Evolutionary conservation across 1,284 basidiomycete species (phyloP).

Genomic region (Moesziomyces parantarcticus): DNA sequence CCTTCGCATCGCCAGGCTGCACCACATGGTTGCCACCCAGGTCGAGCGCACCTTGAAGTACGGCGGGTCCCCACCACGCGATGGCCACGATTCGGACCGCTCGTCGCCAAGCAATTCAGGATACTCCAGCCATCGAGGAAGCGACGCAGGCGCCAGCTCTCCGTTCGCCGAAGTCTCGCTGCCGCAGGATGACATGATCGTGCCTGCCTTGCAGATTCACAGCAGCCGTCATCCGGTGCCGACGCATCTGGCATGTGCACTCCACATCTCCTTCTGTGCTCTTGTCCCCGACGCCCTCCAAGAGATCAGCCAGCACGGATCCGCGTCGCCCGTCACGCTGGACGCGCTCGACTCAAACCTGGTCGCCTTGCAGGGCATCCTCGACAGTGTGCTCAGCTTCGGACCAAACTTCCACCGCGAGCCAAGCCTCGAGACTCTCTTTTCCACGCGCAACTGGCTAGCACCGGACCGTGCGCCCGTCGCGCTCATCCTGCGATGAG

Average conservation of each 20-base stretch:
- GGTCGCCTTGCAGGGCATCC: constrained; percentile 36
- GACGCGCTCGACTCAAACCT: constrained; percentile 39
- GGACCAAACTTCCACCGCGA: constrained; percentile 40
- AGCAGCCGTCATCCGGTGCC: constrained; percentile 47
- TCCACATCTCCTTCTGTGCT: constrained; percentile 47
- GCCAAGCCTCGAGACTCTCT: constrained; percentile 30
- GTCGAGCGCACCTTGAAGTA: constrained; percentile 27
- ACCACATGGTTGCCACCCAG: constrained; percentile 27
- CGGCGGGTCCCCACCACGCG: constrained; percentile 18
- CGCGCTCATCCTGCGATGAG: constrained; percentile 26
- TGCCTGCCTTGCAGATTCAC: constrained; percentile 46
- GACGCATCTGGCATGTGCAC: constrained; percentile 24
- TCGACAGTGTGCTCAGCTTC: constrained; percentile 43
- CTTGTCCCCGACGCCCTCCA: constrained; percentile 44
- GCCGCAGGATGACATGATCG: constrained; percentile 47
- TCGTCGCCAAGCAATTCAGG: constrained; percentile 17
- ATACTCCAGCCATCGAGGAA: constrained; percentile 18
- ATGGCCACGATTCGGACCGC: constrained; percentile 7
- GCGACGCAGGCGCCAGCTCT: constrained; percentile 20
- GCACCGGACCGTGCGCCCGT: constrained; percentile 33
- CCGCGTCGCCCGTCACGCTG: constrained; percentile 27
- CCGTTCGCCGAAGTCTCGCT: constrained; percentile 17
- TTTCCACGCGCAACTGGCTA: constrained; percentile 44
- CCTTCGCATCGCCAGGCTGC: constrained; percentile 24
- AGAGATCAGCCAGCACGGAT: constrained; percentile 40